phyloP scores from a whole-genome alignment of 352 stramenopile genomes.

The Phytophthora melonis region DNA sequence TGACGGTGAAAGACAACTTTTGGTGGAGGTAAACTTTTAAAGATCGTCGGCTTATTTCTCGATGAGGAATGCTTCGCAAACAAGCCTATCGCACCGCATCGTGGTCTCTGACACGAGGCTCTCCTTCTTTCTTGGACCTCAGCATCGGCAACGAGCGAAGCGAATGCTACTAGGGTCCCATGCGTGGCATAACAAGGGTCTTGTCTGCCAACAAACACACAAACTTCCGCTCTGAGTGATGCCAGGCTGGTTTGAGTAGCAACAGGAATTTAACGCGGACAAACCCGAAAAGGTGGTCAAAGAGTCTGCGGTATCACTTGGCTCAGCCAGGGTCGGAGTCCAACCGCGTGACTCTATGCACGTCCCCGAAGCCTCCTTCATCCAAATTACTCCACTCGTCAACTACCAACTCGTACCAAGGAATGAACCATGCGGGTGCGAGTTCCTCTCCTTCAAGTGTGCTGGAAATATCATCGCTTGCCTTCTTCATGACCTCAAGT shows the following conservation, averaged over 20 bases:
- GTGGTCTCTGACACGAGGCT: too few relatives aligned
- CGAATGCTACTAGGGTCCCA: too few relatives aligned
- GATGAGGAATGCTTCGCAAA: too few relatives aligned
- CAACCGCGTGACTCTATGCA: not conserved
- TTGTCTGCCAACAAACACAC: too few relatives aligned
- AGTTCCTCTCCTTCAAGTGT: not conserved
- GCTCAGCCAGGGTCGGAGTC: not conserved
- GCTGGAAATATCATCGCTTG: not conserved
- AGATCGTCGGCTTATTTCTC: too few relatives aligned
- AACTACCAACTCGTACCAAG: not conserved
- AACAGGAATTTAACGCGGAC: not conserved
- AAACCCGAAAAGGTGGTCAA: not conserved
- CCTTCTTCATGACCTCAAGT: not conserved
- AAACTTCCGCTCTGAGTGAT: not conserved
- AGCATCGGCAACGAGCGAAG: too few relatives aligned
- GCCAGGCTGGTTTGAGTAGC: not conserved
- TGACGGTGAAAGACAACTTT: not conserved
- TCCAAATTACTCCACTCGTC: not conserved
- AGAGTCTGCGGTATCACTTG: not conserved
- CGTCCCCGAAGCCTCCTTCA: not conserved
- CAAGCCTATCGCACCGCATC: too few relatives aligned
- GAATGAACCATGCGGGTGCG: not conserved
- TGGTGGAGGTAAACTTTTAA: not conserved
- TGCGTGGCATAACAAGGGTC: too few relatives aligned
- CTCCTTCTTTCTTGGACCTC: too few relatives aligned